Percentiles rank a stretch among this genome's conserved stretches.
Evolutionary conservation across 1,284 basidiomycete species (phyloP).

Genomic region (Ustilago sp.): DNA sequence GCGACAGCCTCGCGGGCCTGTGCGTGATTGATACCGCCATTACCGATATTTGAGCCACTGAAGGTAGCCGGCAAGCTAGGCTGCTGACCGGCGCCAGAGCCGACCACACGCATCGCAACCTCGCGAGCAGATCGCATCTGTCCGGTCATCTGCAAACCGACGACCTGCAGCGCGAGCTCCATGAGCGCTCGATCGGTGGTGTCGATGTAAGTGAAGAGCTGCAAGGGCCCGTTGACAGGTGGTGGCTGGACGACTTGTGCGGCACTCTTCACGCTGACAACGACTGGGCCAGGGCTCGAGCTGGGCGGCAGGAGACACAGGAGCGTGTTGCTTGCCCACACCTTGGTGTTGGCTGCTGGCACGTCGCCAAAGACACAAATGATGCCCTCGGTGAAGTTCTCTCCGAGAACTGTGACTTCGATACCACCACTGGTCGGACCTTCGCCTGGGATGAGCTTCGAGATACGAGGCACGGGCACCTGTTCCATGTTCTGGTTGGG

Average conservation of each 20-base stretch:
- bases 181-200: constrained; percentile 90
- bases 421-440: constrained; percentile 87
- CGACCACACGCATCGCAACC: constrained; percentile 76
- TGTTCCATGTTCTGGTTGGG: constrained; percentile 51
- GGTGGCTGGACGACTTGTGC: constrained; percentile 29
- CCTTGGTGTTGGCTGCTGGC: constrained; percentile 83
- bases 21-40: constrained; percentile 26
- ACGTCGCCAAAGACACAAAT: constrained; percentile 88
- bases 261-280: constrained; percentile 77
- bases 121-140: constrained; percentile 91
- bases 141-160: constrained; percentile 95
- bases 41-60: constrained; percentile 10
- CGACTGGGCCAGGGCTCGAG: constrained; percentile 84
- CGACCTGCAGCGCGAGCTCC: constrained; percentile 93
- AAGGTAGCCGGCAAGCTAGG: constrained; percentile 30
- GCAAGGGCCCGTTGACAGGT: constrained; percentile 71
- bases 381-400: constrained; percentile 75
- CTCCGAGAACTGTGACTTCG: constrained; percentile 91
- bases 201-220: constrained; percentile 83
- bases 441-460: constrained; percentile 78
- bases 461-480: constrained; percentile 59
- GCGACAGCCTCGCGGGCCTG: constrained; percentile 44
- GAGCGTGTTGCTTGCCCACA: constrained; percentile 93
- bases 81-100: constrained; percentile 56
- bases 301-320: constrained; percentile 91